A percentile compares a stretch with the other conserved stretches of the same genome.
Evolutionary conservation across 2,329 filamentous ascomycete species (phyloP).

Genomic region (Talaromyces sp.): DNA sequence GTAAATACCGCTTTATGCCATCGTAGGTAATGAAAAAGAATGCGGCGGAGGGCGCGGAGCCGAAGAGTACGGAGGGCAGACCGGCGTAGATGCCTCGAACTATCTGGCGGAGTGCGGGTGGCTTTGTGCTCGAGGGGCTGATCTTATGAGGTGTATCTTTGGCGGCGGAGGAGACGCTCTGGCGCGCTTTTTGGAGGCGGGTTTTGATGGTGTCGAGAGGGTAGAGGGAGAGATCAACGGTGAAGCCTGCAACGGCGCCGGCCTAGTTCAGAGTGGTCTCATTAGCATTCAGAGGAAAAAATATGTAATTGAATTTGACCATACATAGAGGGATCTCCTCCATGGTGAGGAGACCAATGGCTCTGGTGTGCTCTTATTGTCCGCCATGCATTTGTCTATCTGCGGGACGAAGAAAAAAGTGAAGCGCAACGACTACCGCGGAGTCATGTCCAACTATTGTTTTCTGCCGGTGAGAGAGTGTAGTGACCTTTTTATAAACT

Average conservation of each 20-base stretch:
- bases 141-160: conserved; percentile 41
- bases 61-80: conserved; percentile 82
- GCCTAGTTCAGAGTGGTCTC: conserved; percentile 49
- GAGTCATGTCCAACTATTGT: conserved; percentile 6
- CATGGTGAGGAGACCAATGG: conserved; percentile 41
- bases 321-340: conserved; percentile 35
- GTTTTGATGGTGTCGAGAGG: conserved; percentile 99
- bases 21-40: conserved; percentile 98
- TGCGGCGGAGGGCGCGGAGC: conserved; percentile 87
- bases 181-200: conserved; percentile 66
- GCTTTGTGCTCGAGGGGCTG: conserved; percentile 58
- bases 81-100: conserved; percentile 91
- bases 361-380: conserved; percentile 29
- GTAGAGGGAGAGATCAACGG: conserved; percentile 93
- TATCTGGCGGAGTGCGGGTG: conserved; percentile 67
- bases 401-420: neutral
- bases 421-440: conserved; percentile 5
- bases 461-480: neutral
- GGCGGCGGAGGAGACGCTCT: conserved; percentile 51
- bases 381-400: conserved; percentile 21
- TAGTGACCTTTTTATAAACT: neutral
- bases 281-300: neutral
- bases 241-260: conserved; percentile 87
- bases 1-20: conserved; percentile 58
- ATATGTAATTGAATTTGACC: neutral